Percentiles rank a stretch among this genome's conserved stretches.
phyloP scores from a whole-genome alignment of 805 yeast genomes.

The Ogataea henricii region DNA sequence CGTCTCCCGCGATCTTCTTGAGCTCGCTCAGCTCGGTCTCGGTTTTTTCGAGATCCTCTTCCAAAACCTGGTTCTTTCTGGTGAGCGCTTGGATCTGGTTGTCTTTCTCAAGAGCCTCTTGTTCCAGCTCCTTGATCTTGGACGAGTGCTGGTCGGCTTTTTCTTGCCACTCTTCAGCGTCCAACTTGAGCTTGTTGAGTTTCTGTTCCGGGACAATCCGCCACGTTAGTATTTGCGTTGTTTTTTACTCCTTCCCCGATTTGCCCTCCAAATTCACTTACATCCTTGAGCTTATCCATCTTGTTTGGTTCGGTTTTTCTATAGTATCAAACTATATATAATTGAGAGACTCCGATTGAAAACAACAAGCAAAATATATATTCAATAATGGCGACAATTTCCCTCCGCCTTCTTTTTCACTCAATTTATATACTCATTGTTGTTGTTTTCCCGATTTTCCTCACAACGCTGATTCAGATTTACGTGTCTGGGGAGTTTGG shows the following conservation, averaged over 20 bases:
- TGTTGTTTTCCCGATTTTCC: slow-evolving; percentile 6
- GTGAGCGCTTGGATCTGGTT: slow-evolving; percentile 91
- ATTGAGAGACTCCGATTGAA: background rate
- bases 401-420: slow-evolving; percentile 4
- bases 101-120: slow-evolving; percentile 88
- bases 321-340: too few relatives aligned
- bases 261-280: slow-evolving; percentile 34
- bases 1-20: slow-evolving; percentile 88
- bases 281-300: slow-evolving; percentile 55
- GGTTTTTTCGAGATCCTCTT: slow-evolving; percentile 76
- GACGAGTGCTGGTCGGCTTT: slow-evolving; percentile 85
- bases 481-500: background rate
- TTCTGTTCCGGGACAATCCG: slow-evolving; percentile 47
- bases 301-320: slow-evolving; percentile 15
- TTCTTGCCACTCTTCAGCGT: slow-evolving; percentile 97
- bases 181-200: slow-evolving; percentile 85
- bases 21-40: slow-evolving; percentile 73
- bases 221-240: background rate
- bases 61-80: slow-evolving; percentile 88
- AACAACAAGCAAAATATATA: background rate
- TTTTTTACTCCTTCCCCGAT: background rate
- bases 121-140: slow-evolving; percentile 87
- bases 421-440: slow-evolving; percentile 1
- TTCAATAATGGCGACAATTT: background rate
- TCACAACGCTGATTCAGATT: slow-evolving; percentile 7